phyloP scores from a whole-genome alignment of 1,139 yeast species.

The Nakaseomyces glabratus region DNA sequence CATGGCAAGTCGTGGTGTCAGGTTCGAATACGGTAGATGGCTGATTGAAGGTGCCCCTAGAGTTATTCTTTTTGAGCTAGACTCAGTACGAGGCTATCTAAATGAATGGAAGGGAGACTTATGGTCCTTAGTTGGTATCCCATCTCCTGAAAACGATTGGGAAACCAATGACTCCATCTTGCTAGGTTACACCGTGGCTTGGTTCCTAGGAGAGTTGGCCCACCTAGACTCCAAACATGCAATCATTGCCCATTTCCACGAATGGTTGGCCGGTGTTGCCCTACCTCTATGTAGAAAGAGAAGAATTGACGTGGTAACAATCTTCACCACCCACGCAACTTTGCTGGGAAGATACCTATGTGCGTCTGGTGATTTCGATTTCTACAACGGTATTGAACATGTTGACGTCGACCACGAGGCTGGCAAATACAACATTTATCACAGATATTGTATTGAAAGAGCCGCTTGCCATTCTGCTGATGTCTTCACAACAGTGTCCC shows the following conservation, averaged over 20 bases:
- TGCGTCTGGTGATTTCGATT: slow-evolving; percentile 80
- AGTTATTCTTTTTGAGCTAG: slow-evolving; percentile 77
- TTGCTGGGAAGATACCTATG: slow-evolving; percentile 88
- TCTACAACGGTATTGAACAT: slow-evolving; percentile 80
- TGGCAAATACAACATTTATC: slow-evolving; percentile 94
- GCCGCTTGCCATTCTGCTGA: slow-evolving; percentile 96
- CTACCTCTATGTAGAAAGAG: slow-evolving; percentile 87
- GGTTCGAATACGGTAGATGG: slow-evolving; percentile 90
- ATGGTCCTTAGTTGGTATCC: slow-evolving; percentile 88
- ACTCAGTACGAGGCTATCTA: slow-evolving; percentile 56
- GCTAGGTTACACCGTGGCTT: slow-evolving; percentile 87
- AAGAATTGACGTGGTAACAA: slow-evolving; percentile 85
- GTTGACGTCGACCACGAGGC: slow-evolving; percentile 98
- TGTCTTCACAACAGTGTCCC: slow-evolving; percentile 95
- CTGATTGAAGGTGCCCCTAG: slow-evolving; percentile 95
- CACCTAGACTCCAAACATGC: slow-evolving; percentile 77
- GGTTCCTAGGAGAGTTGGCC: slow-evolving; percentile 93
- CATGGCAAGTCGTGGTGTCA: slow-evolving; percentile 70
- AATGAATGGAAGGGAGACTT: slow-evolving; percentile 93
- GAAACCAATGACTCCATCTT: slow-evolving; percentile 91
- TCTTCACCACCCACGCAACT: slow-evolving; percentile 96
- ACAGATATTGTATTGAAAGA: slow-evolving; percentile 91
- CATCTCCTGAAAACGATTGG: slow-evolving; percentile 79
- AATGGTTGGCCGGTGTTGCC: slow-evolving; percentile 97
- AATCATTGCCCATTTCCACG: slow-evolving; percentile 90